Evolutionary conservation across 441 rosid species (phyloP).

Genomic region (Pelargonium citronellum): DNA sequence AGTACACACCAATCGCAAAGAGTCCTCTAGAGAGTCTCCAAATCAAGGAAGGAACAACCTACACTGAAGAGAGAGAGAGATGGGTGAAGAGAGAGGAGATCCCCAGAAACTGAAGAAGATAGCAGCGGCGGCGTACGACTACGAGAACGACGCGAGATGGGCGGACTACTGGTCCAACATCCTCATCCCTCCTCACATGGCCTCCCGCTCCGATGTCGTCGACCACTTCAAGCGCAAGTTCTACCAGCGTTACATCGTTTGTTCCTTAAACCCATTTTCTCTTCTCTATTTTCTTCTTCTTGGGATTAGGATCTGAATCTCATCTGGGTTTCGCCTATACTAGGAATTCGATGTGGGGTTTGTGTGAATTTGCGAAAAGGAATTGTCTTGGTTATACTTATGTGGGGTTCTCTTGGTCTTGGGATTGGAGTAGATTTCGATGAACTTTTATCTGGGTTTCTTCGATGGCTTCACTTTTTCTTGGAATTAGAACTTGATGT

Average conservation of each 20-base stretch:
- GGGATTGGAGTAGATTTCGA: not conserved
- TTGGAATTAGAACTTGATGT: not conserved
- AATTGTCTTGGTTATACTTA: not conserved
- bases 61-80: not conserved
- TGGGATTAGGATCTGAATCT: slow-evolving; percentile 2
- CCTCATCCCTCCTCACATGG: slow-evolving; percentile 85
- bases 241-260: slow-evolving; percentile 87
- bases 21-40: not conserved
- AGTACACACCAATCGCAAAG: not conserved
- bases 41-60: slow-evolving; percentile 1
- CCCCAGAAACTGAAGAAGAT: slow-evolving; percentile 66
- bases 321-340: not conserved
- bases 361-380: not conserved
- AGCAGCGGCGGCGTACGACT: slow-evolving; percentile 84
- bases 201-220: slow-evolving; percentile 80
- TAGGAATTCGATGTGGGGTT: not conserved
- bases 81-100: slow-evolving; percentile 77
- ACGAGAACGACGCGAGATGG: slow-evolving; percentile 85
- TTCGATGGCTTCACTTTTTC: too few relatives aligned
- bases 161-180: slow-evolving; percentile 91
- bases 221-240: slow-evolving; percentile 91
- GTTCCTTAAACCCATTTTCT: slow-evolving; percentile 12
- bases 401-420: not conserved
- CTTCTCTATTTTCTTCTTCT: not conserved
- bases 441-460: too few relatives aligned